Base-by-base conservation (phyloP, 164 flowering plant species). In the Amborella trichopoda region DNA sequence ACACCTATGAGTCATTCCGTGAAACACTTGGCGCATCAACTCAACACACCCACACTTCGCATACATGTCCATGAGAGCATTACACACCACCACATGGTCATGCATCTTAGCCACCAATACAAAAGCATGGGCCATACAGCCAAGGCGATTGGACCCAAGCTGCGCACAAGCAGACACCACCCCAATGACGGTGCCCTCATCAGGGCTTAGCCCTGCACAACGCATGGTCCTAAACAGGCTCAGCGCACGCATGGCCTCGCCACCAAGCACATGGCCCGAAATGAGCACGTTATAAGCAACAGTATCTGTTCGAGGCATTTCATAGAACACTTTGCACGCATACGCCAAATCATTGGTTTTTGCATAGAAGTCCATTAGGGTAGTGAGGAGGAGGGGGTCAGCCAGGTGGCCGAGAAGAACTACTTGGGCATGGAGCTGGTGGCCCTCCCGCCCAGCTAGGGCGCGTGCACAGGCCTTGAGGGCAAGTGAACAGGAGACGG, bases 101-200 rank as follows among this genome's bases (percentile, higher is more conserved):
- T 91, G 83, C 19, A 81, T 48, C 52, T 52, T 38, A 49, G 57
- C 65, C 2, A 60, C 71, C 26, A 28, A 53, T 1, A 69, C 59
- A 32, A 64, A 83, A 12, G 30, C 49, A 48, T 63, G 59, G 25
- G 84, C 53, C 36, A 46, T 56, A 13, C 75, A 74, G 3, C 95
- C 99, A 38, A 75, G 83, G 3, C 44, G 44, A 18, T 61, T n/a
- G 1, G 76, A 80, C 17, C 96, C 95, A 46, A 83, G 45, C 23
- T 83, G 93, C 9, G 96, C 55, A 47, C 99, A 91, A 0, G 99
- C 96, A 1, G 87, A 71, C 0, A 91, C 76, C 0, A 76, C 90
- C 0, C 85, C 96, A 2, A 83, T 53, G 23, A 80, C 81, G 0
- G 88, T 76, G 4, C 87, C 54, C 59, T 80, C 94, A 56, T 91